These are phyloP conservation scores for Prototheca stagnorum DNA, from an alignment of 163 green algal species.

Conservation along the genomic window DNA sequence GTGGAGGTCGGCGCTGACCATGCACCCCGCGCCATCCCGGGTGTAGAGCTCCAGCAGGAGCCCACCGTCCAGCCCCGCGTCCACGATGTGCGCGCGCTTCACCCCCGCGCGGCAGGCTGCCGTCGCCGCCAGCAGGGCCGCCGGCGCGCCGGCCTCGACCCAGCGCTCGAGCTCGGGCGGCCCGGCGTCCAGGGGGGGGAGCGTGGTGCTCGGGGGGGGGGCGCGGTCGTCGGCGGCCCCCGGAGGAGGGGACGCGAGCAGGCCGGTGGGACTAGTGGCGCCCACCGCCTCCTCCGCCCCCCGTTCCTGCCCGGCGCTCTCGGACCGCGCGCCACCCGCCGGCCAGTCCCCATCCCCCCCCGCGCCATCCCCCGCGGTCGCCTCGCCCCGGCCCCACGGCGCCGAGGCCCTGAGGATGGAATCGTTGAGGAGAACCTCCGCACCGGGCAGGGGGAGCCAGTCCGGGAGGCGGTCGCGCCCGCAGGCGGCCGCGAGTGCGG, in stretches of 20 bases:
- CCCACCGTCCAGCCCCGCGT: slow-evolving; percentile 45
- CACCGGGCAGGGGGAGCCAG: neutral
- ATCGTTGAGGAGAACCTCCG: no score
- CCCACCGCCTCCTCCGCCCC: no score
- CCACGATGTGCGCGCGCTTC: slow-evolving; percentile 74
- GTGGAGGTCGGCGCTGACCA: slow-evolving; percentile 82
- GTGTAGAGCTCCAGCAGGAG: slow-evolving; percentile 93
- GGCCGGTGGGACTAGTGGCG: no score
- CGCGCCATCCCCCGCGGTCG: no score
- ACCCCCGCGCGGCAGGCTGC: slow-evolving; percentile 49
- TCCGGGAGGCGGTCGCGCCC: neutral
- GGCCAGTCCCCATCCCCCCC: neutral
- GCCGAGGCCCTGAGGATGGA: no score
- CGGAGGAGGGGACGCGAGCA: no score
- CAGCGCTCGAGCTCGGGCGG: slow-evolving; percentile 49
- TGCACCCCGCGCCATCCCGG: slow-evolving; percentile 68
- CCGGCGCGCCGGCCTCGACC: slow-evolving; percentile 37
- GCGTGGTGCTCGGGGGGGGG: neutral
- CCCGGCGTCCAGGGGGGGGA: neutral
- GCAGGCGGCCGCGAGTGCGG: neutral
- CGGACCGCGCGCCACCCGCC: neutral
- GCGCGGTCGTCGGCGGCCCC: neutral
- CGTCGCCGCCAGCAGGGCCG: slow-evolving; percentile 36
- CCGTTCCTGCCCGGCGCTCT: no score
- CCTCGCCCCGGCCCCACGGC: no score